phyloP scores from a whole-genome alignment of 75 land plant species.

The Sequoiadendron giganteum region DNA sequence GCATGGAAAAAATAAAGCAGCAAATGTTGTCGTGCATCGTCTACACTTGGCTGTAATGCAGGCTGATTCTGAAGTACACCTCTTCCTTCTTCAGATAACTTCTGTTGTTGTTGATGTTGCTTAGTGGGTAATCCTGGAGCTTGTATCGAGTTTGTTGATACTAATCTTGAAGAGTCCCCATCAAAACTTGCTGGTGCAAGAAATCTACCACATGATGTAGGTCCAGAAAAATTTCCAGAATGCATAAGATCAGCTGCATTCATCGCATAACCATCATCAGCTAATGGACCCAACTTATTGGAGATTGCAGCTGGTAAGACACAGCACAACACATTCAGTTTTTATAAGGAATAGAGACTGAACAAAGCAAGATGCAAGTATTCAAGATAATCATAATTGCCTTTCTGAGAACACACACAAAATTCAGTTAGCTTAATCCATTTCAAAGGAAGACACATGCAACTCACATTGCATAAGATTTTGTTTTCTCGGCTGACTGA shows the following conservation, averaged over 20 bases:
- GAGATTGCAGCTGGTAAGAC: conserved; percentile 10
- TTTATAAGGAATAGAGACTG: background rate
- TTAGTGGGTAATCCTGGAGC: conserved; percentile 40
- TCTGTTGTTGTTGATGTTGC: conserved; percentile 11
- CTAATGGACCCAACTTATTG: conserved; percentile 18
- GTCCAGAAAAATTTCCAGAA: conserved; percentile 40
- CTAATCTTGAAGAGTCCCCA: conserved; percentile 36
- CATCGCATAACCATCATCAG: conserved; percentile 64
- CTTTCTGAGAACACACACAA: background rate
- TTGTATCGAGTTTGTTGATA: conserved; percentile 36
- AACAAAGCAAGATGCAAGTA: background rate
- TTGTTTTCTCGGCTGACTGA: conserved; percentile 49
- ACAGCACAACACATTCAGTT: background rate
- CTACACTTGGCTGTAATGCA: background rate
- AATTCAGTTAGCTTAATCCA: background rate
- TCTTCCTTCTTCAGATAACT: background rate
- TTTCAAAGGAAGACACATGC: background rate
- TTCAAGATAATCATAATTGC: background rate
- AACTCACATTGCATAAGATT: conserved; percentile 36
- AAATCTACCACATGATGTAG: conserved; percentile 49
- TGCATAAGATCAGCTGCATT: conserved; percentile 51
- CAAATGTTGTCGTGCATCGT: conserved; percentile 58
- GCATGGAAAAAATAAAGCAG: conserved; percentile 84
- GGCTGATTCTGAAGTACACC: background rate
- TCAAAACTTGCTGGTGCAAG: conserved; percentile 25